phyloP scores from a whole-genome alignment of 495 filamentous ascomycete genomes.

The Penicillium paradoxum region DNA sequence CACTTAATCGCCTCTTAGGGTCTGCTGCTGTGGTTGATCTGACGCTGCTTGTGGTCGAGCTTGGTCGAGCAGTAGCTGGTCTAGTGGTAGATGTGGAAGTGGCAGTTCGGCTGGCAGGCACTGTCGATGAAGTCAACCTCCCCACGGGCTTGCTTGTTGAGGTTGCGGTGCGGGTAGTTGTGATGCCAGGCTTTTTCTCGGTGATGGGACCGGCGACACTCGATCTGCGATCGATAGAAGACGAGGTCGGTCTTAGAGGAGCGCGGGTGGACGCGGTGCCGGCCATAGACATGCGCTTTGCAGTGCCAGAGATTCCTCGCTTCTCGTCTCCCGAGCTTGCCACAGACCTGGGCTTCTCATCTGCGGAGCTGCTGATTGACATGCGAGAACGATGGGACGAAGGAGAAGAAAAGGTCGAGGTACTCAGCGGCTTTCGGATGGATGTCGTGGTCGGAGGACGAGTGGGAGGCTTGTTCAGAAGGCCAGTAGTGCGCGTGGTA shows the following conservation, averaged over 20 bases:
- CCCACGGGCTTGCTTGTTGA: constrained; percentile 30
- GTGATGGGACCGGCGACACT: constrained; percentile 35
- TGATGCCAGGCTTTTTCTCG: constrained; percentile 29
- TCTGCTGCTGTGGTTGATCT: constrained; percentile 19
- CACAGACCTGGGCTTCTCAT: constrained; percentile 42
- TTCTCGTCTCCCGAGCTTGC: constrained; percentile 46
- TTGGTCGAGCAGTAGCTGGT: constrained; percentile 20
- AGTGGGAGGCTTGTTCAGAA: constrained; percentile 43
- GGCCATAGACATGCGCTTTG: constrained; percentile 46
- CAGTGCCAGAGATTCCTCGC: constrained; percentile 38
- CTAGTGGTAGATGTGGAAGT: constrained; percentile 18
- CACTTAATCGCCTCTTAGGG: constrained; percentile 35
- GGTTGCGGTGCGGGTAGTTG: constrained; percentile 26
- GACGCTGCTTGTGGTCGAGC: constrained; percentile 23
- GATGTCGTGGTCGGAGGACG: constrained; percentile 38
- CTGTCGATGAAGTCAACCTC: constrained; percentile 25
- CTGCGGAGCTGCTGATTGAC: constrained; percentile 46
- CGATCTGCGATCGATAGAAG: constrained; percentile 37
- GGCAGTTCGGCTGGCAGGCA: constrained; percentile 26
- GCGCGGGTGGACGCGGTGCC: constrained; percentile 34
- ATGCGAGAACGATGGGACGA: constrained; percentile 42
- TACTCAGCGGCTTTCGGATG: constrained; percentile 36
- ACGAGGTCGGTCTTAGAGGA: constrained; percentile 33
- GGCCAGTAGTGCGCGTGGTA: constrained; percentile 27
- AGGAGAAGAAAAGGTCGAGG: constrained; percentile 26